Conservation (phyloP, 768 basidiomycete species). For the Calvatia gigantea region DNA sequence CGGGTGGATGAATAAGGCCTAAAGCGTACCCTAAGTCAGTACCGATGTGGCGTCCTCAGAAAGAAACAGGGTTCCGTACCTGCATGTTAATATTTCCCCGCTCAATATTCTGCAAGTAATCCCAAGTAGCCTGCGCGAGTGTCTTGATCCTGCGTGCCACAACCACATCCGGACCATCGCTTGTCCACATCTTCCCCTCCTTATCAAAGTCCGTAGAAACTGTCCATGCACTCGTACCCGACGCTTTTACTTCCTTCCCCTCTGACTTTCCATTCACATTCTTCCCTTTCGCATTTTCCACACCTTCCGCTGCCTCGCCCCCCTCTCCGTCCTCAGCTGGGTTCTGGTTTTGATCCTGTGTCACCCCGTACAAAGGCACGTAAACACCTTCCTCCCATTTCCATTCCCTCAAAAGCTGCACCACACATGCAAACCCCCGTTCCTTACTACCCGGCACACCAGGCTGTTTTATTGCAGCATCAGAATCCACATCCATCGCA, state of each 20-base stretch:
- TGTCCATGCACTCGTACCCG: slow-evolving; percentile 59
- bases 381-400: slow-evolving; percentile 72
- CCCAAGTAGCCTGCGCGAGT: slow-evolving; percentile 75
- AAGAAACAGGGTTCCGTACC: slow-evolving; percentile 35
- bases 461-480: slow-evolving; percentile 28
- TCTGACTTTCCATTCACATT: slow-evolving; percentile 15
- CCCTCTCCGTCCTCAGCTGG: slow-evolving; percentile 23
- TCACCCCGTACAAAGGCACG: slow-evolving; percentile 64
- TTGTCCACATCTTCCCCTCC: slow-evolving; percentile 76
- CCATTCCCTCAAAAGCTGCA: slow-evolving; percentile 80
- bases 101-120: slow-evolving; percentile 51
- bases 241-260: slow-evolving; percentile 15
- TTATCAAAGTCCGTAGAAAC: slow-evolving; percentile 77
- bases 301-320: slow-evolving; percentile 17
- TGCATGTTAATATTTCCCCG: slow-evolving; percentile 50
- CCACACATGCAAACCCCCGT: slow-evolving; percentile 70
- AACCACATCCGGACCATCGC: slow-evolving; percentile 58
- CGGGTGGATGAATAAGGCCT: slow-evolving; percentile 88
- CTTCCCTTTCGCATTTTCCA: neutral
- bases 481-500: slow-evolving; percentile 26
- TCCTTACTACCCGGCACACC: slow-evolving; percentile 72
- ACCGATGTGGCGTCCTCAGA: neutral
- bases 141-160: slow-evolving; percentile 70
- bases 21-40: neutral
- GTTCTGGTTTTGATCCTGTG: neutral